Conservation (phyloP, 768 basidiomycete genomes). For the Panellus pusillus region DNA sequence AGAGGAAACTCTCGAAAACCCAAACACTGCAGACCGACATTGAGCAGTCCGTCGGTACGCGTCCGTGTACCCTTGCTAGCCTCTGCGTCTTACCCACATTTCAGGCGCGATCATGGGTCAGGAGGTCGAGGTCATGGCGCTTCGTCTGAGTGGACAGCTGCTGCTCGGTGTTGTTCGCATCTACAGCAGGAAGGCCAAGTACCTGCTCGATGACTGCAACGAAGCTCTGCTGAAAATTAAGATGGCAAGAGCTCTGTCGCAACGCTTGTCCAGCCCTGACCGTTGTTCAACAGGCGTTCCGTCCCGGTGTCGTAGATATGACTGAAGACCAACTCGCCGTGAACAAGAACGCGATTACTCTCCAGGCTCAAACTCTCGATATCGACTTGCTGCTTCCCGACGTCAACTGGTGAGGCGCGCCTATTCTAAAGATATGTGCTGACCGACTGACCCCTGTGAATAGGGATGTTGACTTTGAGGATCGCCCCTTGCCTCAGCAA, state of each 20-base stretch:
- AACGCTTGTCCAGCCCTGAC: conserved; percentile 5
- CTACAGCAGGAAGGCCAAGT: conserved; percentile 97
- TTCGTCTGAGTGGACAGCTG: conserved; percentile 94
- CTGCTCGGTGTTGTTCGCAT: conserved; percentile 96
- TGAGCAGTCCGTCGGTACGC: conserved; percentile 85
- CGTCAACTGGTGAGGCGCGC: conserved; percentile 64
- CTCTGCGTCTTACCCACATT: not conserved
- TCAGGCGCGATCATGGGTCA: conserved; percentile 91
- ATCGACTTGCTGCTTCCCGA: conserved; percentile 80
- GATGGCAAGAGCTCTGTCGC: conserved; percentile 55
- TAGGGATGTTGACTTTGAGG: conserved; percentile 83
- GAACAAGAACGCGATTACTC: conserved; percentile 84
- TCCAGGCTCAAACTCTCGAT: conserved; percentile 75
- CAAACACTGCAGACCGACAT: conserved; percentile 96
- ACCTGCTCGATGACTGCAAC: conserved; percentile 96
- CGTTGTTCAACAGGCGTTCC: conserved; percentile 67
- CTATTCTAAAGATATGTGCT: conserved; percentile 2
- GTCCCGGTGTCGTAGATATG: conserved; percentile 93
- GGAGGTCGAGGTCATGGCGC: conserved; percentile 90
- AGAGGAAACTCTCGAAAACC: conserved; percentile 94
- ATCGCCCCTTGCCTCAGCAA: conserved; percentile 59
- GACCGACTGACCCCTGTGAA: conserved; percentile 4
- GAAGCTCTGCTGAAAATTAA: conserved; percentile 95
- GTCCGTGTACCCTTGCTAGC: not conserved
- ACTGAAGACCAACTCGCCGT: conserved; percentile 91